Conservation (phyloP, 306 rosid species). For the Cicer pinnatifidum region DNA sequence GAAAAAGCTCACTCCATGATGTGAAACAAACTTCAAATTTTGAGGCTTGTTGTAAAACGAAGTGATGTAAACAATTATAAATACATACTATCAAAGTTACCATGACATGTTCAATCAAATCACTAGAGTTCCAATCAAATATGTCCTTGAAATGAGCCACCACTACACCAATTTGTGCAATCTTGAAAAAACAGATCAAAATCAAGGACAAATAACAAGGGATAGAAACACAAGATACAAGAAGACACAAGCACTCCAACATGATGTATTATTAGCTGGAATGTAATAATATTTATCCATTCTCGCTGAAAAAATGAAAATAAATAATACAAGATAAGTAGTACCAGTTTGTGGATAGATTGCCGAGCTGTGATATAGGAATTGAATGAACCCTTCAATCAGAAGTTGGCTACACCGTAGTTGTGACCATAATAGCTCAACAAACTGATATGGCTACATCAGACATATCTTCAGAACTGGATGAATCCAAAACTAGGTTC, state of each 20-base stretch:
- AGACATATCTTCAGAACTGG: constrained; percentile 57
- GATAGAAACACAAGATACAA: not conserved
- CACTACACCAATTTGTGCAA: constrained; percentile 6
- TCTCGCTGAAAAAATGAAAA: too few species aligned
- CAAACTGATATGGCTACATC: constrained; percentile 57
- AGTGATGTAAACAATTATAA: not conserved
- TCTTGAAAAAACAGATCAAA: constrained; percentile 31
- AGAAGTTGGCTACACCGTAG: not conserved
- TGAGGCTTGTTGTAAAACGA: constrained; percentile 15
- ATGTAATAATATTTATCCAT: not conserved
- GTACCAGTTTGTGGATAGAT: constrained; percentile 17
- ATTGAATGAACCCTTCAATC: constrained; percentile 26
- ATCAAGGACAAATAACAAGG: constrained; percentile 3
- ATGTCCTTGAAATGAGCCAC: constrained; percentile 9
- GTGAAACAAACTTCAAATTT: constrained; percentile 24
- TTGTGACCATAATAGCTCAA: constrained; percentile 41
- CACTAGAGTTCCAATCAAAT: constrained; percentile 34
- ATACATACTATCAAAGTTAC: constrained; percentile 18
- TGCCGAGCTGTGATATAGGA: not conserved
- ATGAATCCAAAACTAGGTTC: constrained; percentile 45
- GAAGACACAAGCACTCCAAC: not conserved
- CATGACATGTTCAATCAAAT: constrained; percentile 15
- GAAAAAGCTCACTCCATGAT: constrained; percentile 2
- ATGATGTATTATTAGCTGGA: not conserved
- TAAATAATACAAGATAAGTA: not conserved